These are phyloP conservation scores for Coprinellus aureogranulatus DNA, from an alignment of 768 basidiomycete genomes.

Conservation along the genomic window DNA sequence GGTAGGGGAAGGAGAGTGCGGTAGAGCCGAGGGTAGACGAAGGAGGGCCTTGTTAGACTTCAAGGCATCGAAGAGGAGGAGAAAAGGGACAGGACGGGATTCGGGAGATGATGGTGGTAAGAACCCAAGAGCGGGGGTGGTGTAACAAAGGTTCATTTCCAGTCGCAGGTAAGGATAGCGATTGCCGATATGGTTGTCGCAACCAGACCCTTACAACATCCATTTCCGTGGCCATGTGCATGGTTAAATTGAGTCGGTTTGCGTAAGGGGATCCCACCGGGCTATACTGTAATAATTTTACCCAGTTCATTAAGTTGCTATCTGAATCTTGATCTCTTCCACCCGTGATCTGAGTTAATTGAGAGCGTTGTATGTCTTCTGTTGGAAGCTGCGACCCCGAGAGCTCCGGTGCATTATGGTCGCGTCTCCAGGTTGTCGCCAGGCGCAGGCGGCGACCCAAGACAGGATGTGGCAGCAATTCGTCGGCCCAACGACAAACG, in stretches of 20 bases:
- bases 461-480: constrained; percentile 12
- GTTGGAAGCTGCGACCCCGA: constrained; percentile 14
- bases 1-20: constrained; percentile 24
- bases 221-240: constrained; percentile 18
- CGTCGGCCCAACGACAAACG: constrained; percentile 8
- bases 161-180: constrained; percentile 29
- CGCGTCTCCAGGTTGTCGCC: neutral
- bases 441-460: neutral
- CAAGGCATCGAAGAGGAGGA: constrained; percentile 13
- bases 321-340: constrained; percentile 9
- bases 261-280: constrained; percentile 29
- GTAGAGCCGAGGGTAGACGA: constrained; percentile 31
- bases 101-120: constrained; percentile 21
- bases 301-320: constrained; percentile 11
- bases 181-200: constrained; percentile 33
- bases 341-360: constrained; percentile 13
- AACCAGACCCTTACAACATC: constrained; percentile 28
- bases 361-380: constrained; percentile 2
- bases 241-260: constrained; percentile 14
- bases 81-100: constrained; percentile 18
- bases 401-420: constrained; percentile 11
- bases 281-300: constrained; percentile 23
- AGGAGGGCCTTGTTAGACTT: constrained; percentile 31
- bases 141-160: constrained; percentile 10
- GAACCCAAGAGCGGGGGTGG: constrained; percentile 18